Percentiles rank a stretch among this genome's conserved stretches.
phyloP scores from a whole-genome alignment of 73 alveolate species.

The Tetrahymena borealis region DNA sequence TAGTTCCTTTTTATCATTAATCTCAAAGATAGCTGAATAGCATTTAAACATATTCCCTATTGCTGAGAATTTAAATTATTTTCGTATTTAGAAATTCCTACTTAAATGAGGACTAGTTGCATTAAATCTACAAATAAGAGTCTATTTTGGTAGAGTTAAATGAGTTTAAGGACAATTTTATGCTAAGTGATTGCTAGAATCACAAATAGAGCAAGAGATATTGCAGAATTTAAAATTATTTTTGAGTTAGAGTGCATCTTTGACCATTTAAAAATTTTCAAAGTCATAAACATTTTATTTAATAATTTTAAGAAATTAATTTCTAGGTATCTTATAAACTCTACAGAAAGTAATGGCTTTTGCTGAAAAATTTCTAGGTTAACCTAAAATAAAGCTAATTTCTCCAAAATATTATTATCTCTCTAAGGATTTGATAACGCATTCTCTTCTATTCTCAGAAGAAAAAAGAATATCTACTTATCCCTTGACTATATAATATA shows the following conservation, averaged over 20 bases:
- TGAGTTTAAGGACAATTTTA: constrained; percentile 5
- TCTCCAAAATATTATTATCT: constrained; percentile 72
- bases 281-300: not conserved
- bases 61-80: not conserved
- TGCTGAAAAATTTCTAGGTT: constrained; percentile 68
- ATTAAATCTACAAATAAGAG: not conserved
- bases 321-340: constrained; percentile 47
- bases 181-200: constrained; percentile 46
- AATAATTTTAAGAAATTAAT: constrained; percentile 10
- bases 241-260: constrained; percentile 39
- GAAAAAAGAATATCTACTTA: constrained; percentile 58
- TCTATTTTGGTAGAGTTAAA: not conserved
- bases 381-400: constrained; percentile 67
- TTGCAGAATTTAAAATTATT: constrained; percentile 39
- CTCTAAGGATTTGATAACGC: constrained; percentile 43
- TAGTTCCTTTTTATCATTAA: too few species aligned
- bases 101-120: not conserved
- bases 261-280: constrained; percentile 42
- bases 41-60: not conserved
- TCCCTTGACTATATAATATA: constrained; percentile 67
- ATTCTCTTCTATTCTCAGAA: constrained; percentile 15
- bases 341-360: constrained; percentile 65
- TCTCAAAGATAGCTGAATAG: not conserved
- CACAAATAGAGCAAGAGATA: constrained; percentile 66
- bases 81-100: not conserved